Conservation (phyloP, 2,329 filamentous ascomycete genomes). For the Hypoxylon sp. region DNA sequence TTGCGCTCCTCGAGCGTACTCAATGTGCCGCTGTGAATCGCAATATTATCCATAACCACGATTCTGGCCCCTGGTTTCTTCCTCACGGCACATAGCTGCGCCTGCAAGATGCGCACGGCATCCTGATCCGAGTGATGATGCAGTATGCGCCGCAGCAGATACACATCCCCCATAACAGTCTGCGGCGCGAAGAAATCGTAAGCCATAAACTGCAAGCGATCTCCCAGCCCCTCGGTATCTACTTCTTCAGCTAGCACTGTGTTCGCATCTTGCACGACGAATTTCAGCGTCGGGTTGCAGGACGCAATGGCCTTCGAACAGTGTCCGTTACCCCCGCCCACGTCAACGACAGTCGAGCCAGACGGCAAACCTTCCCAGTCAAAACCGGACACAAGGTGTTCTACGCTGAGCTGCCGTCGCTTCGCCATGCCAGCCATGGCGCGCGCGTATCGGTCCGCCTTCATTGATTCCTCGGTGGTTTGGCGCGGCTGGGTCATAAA, state of each 20-base stretch:
- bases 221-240: slow-evolving; percentile 5
- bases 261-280: slow-evolving; percentile 54
- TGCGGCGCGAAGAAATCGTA: slow-evolving; percentile 49
- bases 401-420: slow-evolving; percentile 38
- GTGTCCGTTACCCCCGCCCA: slow-evolving; percentile 53
- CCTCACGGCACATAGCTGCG: slow-evolving; percentile 53
- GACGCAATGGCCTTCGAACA: slow-evolving; percentile 51
- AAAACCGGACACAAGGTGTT: slow-evolving; percentile 43
- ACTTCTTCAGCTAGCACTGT: slow-evolving; percentile 20
- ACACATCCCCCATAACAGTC: slow-evolving; percentile 55
- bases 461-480: slow-evolving; percentile 29
- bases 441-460: slow-evolving; percentile 44
- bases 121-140: slow-evolving; percentile 62
- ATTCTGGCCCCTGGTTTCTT: slow-evolving; percentile 55
- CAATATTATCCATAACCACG: slow-evolving; percentile 45
- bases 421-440: slow-evolving; percentile 47
- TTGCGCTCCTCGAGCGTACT: slow-evolving; percentile 45
- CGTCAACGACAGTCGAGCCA: slow-evolving; percentile 39
- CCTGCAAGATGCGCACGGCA: slow-evolving; percentile 52
- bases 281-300: slow-evolving; percentile 47
- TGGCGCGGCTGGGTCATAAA: slow-evolving; percentile 31
- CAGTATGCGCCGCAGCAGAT: slow-evolving; percentile 60
- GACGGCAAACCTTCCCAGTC: slow-evolving; percentile 37
- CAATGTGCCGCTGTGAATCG: slow-evolving; percentile 40
- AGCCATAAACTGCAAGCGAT: slow-evolving; percentile 44